Evolutionary conservation across 2,329 filamentous ascomycete species (phyloP), one percentile per base, ranked within the genome.

Genomic region (Cladosporium sp.): DNA sequence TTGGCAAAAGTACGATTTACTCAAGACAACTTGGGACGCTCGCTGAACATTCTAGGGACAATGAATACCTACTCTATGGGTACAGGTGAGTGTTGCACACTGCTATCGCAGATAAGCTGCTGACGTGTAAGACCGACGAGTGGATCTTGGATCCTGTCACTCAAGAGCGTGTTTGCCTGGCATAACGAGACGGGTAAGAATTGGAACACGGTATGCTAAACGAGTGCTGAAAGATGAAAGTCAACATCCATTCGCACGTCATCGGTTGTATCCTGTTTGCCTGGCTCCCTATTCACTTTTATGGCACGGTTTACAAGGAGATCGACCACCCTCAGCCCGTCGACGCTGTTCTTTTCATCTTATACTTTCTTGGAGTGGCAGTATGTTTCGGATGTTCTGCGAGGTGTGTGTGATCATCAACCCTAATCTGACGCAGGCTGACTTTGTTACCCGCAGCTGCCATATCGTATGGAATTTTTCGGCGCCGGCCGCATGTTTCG

Each of bases 201-300:
- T 21, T 7, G 18, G 26, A 21, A 3, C n/a, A 49, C 49, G 6
- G 21, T 31, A 14, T 26, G 40, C 57, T 6, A 35, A 37, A 18
- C n/a, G 8, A 35, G 37, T 18, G 49, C 64, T 65, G 18, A 59
- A 40, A 59, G 16, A 11, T 2, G 5, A 5, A 37, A 70, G 69
- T 70, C 49, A 70, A 70, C 49, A 70, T 69, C 11, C 58, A 70
- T 26, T 68, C 66, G 5, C 69, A 70, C 49, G 35, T 52, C 37
- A 23, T 68, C n/a, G 68, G 69, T 16, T 58, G 61, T 5, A 18
- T 64, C 1, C 31, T 70, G 2, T 69, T 70, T 35, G 40, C 56
- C 6, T 35, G 59, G 14, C 57, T 69, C 6, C 69, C 69, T 11
- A n/a, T 65, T 2, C 65, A 70, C 23, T 68, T 70, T 52, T 67